Conservation (phyloP, 192 early-diverging fungal species). For the Thamnidium elegans region DNA sequence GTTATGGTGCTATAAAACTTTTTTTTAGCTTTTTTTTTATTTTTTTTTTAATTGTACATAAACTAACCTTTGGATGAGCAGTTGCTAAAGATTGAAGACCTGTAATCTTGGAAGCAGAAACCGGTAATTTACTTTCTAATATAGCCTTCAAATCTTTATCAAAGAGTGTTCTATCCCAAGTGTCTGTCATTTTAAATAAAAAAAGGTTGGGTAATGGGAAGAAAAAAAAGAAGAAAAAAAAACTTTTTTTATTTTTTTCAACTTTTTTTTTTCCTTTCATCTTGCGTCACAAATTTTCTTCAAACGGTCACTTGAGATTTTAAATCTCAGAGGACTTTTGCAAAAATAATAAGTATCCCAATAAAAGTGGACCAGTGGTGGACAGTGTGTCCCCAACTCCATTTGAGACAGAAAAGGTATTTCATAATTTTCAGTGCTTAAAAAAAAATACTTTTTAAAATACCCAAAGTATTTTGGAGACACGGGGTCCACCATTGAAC, state of each 20-base stretch:
- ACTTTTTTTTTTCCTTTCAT: no score
- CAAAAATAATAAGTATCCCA: no score
- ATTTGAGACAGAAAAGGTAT: no score
- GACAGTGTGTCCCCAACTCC: no score
- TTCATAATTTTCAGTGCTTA: no score
- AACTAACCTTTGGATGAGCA: slow-evolving; percentile 29
- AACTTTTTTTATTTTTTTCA: background rate
- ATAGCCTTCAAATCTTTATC: slow-evolving; percentile 33
- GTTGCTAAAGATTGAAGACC: slow-evolving; percentile 27
- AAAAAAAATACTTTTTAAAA: no score
- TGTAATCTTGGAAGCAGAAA: slow-evolving; percentile 38
- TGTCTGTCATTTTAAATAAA: slow-evolving; percentile 8
- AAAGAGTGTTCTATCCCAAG: slow-evolving; percentile 33
- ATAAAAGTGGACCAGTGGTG: no score
- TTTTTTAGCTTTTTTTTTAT: background rate
- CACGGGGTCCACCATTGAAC: no score
- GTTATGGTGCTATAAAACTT: slow-evolving; percentile 45
- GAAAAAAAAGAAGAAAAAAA: background rate
- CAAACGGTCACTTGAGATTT: no score
- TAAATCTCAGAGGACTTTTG: no score
- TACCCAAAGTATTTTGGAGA: no score
- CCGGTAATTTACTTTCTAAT: slow-evolving; percentile 26
- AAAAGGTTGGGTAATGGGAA: background rate
- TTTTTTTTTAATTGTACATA: background rate
- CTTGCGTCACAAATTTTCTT: no score